A percentile compares a stretch with the other conserved stretches of the same genome.
These are phyloP conservation scores for Iberis amara DNA, from an alignment of 441 rosid genomes.

Conservation along the genomic window DNA sequence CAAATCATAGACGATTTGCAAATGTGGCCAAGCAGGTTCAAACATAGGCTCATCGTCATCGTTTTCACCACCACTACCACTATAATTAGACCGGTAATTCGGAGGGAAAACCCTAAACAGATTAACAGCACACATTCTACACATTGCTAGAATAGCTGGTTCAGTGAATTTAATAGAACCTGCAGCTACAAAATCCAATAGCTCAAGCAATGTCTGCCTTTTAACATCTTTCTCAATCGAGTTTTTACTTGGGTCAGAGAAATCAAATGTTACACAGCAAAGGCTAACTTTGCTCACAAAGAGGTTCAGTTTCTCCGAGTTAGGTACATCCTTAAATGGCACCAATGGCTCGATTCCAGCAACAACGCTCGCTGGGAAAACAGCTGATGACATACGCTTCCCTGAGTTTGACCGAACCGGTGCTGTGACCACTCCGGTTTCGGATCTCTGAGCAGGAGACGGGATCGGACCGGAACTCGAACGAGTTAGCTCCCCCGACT, in stretches of 20 bases:
- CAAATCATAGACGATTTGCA: constrained; percentile 80
- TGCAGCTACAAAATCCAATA: constrained; percentile 64
- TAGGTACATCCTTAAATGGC: constrained; percentile 74
- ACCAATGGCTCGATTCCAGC: constrained; percentile 79
- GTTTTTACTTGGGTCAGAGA: constrained; percentile 66
- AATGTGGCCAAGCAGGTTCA: constrained; percentile 86
- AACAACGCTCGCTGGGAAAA: constrained; percentile 72
- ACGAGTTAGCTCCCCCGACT: constrained; percentile 42
- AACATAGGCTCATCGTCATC: constrained; percentile 71
- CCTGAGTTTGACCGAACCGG: constrained; percentile 46
- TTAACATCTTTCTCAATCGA: constrained; percentile 73
- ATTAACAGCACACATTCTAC: constrained; percentile 85
- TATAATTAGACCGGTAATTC: constrained; percentile 40
- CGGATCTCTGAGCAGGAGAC: constrained; percentile 35
- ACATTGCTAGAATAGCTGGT: constrained; percentile 73
- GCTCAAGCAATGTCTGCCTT: constrained; percentile 67
- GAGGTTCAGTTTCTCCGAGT: constrained; percentile 62
- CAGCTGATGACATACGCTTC: constrained; percentile 69
- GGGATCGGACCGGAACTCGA: constrained; percentile 32
- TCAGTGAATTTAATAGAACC: constrained; percentile 63
- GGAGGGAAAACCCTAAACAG: constrained; percentile 74
- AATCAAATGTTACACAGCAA: constrained; percentile 80
- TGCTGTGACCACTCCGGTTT: constrained; percentile 28
- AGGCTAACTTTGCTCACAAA: constrained; percentile 80
- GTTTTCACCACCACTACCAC: constrained; percentile 37